Evolutionary conservation across 495 filamentous ascomycete genomes (phyloP).

Genomic region (Xylaria acuta): DNA sequence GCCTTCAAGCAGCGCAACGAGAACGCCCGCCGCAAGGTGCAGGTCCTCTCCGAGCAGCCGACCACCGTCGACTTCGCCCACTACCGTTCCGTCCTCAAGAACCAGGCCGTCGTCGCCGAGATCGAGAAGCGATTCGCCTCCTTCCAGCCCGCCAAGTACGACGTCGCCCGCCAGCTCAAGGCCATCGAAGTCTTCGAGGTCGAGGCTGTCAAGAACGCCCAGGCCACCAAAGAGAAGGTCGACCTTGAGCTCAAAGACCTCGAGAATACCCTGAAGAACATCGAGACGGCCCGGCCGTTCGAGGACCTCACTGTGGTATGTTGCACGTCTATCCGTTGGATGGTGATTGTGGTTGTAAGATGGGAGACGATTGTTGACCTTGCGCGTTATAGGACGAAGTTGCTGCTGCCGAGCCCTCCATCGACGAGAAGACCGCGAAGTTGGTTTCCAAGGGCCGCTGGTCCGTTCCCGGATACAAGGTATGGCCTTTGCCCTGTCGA

Average conservation of each 20-base stretch:
- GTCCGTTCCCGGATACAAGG: slow-evolving; percentile 98
- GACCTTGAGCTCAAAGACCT: slow-evolving; percentile 91
- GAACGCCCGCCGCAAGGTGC: slow-evolving; percentile 92
- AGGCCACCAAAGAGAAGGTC: slow-evolving; percentile 93
- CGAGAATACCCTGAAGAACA: slow-evolving; percentile 93
- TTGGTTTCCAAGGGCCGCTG: slow-evolving; percentile 97
- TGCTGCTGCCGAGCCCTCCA: slow-evolving; percentile 87
- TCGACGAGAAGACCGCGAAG: slow-evolving; percentile 90
- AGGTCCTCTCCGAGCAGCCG: slow-evolving; percentile 75
- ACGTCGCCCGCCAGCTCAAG: slow-evolving; percentile 90
- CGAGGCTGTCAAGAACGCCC: slow-evolving; percentile 94
- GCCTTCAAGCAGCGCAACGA: slow-evolving; percentile 99
- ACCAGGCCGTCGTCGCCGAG: slow-evolving; percentile 91
- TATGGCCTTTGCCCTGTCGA: slow-evolving; percentile 46
- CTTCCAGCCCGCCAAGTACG: slow-evolving; percentile 92
- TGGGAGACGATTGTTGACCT: slow-evolving; percentile 21
- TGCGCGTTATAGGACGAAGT: slow-evolving; percentile 80
- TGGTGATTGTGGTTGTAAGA: slow-evolving; percentile 11
- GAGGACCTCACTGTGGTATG: slow-evolving; percentile 97
- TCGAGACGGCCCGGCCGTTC: slow-evolving; percentile 93
- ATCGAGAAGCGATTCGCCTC: slow-evolving; percentile 90
- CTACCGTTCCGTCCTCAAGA: slow-evolving; percentile 92
- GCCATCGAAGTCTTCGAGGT: slow-evolving; percentile 97
- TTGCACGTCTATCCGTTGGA: slow-evolving; percentile 39
- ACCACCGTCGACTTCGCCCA: slow-evolving; percentile 88